phyloP scores from a whole-genome alignment of 495 filamentous ascomycete genomes.

The Penicillium salamii region DNA sequence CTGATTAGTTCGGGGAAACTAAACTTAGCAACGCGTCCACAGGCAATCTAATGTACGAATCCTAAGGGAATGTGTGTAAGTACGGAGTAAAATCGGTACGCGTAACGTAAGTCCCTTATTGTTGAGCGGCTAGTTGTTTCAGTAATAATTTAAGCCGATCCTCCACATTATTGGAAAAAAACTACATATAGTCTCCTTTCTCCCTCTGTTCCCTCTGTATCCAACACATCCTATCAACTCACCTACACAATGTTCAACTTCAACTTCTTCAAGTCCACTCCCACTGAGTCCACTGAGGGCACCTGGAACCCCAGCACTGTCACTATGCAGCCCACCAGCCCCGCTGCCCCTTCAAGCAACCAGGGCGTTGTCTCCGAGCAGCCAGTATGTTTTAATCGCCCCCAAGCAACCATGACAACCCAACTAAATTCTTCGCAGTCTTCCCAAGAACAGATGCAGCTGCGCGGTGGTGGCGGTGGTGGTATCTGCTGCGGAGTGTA shows the following conservation, averaged over 20 bases:
- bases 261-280: constrained; percentile 39
- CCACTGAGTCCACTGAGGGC: constrained; percentile 24
- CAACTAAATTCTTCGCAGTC: constrained; percentile 19
- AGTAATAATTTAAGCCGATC: constrained; percentile 16
- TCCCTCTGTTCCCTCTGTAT: background rate
- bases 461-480: constrained; percentile 43
- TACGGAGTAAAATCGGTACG: background rate
- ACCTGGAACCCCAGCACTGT: constrained; percentile 39
- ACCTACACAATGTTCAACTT: constrained; percentile 31
- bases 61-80: too few relatives aligned
- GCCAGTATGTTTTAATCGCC: constrained; percentile 27
- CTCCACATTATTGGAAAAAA: constrained; percentile 15
- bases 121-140: constrained; percentile 5
- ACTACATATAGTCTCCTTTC: constrained; percentile 2
- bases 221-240: background rate
- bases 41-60: too few relatives aligned
- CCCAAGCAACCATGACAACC: background rate
- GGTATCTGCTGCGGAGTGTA: constrained; percentile 47
- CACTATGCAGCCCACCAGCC: constrained; percentile 41
- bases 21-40: constrained; percentile 13
- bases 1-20: constrained; percentile 10
- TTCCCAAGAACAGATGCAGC: constrained; percentile 37
- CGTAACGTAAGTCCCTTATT: background rate
- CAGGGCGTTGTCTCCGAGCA: constrained; percentile 34
- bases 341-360: constrained; percentile 28